phyloP scores from a whole-genome alignment of 2,329 filamentous ascomycete genomes.

The Pezicula carpinea region DNA sequence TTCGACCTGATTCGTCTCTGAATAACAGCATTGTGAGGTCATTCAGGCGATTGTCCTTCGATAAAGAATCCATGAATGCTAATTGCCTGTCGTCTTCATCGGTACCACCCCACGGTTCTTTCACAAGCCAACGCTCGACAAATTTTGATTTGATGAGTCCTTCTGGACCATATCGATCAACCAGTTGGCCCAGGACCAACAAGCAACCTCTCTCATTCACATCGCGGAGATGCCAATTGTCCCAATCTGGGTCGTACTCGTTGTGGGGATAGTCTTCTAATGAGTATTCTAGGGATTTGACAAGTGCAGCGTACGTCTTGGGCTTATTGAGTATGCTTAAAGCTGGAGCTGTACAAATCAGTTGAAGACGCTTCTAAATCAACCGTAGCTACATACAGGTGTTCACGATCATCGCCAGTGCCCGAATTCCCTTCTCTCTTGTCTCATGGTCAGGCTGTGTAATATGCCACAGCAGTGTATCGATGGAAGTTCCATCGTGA shows the following conservation, averaged over 20 bases:
- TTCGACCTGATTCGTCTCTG: slow-evolving; percentile 17
- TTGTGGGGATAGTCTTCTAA: slow-evolving; percentile 46
- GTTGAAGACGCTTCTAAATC: neutral
- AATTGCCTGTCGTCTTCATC: slow-evolving; percentile 46
- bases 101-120: slow-evolving; percentile 62
- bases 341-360: slow-evolving; percentile 4
- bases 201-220: slow-evolving; percentile 57
- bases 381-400: slow-evolving; percentile 30
- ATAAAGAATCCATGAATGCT: slow-evolving; percentile 41
- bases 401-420: slow-evolving; percentile 51
- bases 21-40: slow-evolving; percentile 41
- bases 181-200: slow-evolving; percentile 51
- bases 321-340: slow-evolving; percentile 22
- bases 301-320: slow-evolving; percentile 41
- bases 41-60: slow-evolving; percentile 29
- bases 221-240: slow-evolving; percentile 59
- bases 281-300: slow-evolving; percentile 55
- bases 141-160: slow-evolving; percentile 59
- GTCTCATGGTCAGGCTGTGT: slow-evolving; percentile 54
- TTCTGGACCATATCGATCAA: slow-evolving; percentile 46
- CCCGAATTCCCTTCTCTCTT: slow-evolving; percentile 51
- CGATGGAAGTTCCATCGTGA: slow-evolving; percentile 50
- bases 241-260: slow-evolving; percentile 51
- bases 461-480: slow-evolving; percentile 52
- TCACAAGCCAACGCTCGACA: slow-evolving; percentile 68